Base-by-base conservation (phyloP, 2,329 filamentous ascomycete species). In the Paecilomyces sp. region DNA sequence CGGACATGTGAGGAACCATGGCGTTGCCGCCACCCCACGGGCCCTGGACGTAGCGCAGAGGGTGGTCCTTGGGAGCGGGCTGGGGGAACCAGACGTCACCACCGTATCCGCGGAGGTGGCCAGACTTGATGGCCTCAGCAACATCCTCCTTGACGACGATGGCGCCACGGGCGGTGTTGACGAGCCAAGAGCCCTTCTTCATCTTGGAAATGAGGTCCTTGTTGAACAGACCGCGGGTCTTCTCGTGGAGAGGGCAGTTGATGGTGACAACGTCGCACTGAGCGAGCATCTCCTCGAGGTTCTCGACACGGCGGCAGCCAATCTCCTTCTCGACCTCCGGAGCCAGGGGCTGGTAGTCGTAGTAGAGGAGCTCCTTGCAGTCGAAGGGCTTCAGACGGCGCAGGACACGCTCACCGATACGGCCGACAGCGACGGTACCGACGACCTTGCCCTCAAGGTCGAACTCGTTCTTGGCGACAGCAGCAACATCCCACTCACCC, bases 71-170 rank as follows among this genome's bases (percentile, higher is more conserved):
- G 73, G 92, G 92, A 24, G 94, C 94, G 69, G 94, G 94, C 84
- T 99, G 94, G 64, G 92, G 92, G 91, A 92, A 96, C 93, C 93
- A 97, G 65, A 80, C 77, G 63, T 80, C 77, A 75, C 77, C 77
- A 67, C 77, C 77, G 65, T 80, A 80, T 52, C 77, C 77, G 62
- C 78, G 75, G 64, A 80, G 75, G 78, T 97, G 92, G 71, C 94
- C 94, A 34, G 83, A 85, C 83, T 93, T 91, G 76, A 99, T 86
- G 56, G 94, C 94, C 30, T 89, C 92, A 64, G 94, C 94, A 60
- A 99, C 94, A 69, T 97, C 94, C 81, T 97, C 93, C 87, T 97
- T 97, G 81, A 97, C 93, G 70, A 99, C 92, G 75, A 99, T 99
- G 78, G 94, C 94, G 72, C 94, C 94, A 77, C 94, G 94, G 69